Evolutionary conservation across 2,329 filamentous ascomycete genomes (phyloP).

Genomic region (Fulvia fulva): DNA sequence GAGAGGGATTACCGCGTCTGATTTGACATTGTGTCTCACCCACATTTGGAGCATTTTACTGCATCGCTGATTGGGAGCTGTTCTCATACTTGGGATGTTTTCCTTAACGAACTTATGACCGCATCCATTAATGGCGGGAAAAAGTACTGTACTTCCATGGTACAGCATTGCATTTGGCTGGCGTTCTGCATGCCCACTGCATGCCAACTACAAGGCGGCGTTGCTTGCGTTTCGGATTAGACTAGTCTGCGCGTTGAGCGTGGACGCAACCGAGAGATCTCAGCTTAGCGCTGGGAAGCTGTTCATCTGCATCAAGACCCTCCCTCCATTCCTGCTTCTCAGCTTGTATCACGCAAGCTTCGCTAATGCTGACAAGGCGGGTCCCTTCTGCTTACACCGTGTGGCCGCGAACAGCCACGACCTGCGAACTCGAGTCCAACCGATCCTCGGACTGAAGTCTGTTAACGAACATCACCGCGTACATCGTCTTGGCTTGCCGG

Average conservation of each 20-base stretch:
- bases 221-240: conserved; percentile 1
- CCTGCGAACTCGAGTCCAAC: background rate
- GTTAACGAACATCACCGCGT: background rate
- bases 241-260: background rate
- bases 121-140: background rate
- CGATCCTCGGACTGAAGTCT: background rate
- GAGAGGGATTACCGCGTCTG: background rate
- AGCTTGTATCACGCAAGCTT: background rate
- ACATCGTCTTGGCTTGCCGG: background rate
- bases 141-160: background rate
- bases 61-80: conserved; percentile 2
- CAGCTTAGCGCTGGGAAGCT: background rate
- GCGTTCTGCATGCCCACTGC: background rate
- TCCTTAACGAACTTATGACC: background rate
- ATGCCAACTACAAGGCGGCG: background rate
- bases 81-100: background rate
- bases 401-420: background rate
- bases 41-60: background rate
- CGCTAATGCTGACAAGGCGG: background rate
- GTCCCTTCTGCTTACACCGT: background rate
- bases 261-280: background rate
- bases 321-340: background rate
- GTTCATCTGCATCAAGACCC: background rate
- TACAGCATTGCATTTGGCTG: background rate
- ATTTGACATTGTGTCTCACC: background rate